Conservation (phyloP, 768 basidiomycete species). For the Trichaptum fuscoviolaceum region DNA sequence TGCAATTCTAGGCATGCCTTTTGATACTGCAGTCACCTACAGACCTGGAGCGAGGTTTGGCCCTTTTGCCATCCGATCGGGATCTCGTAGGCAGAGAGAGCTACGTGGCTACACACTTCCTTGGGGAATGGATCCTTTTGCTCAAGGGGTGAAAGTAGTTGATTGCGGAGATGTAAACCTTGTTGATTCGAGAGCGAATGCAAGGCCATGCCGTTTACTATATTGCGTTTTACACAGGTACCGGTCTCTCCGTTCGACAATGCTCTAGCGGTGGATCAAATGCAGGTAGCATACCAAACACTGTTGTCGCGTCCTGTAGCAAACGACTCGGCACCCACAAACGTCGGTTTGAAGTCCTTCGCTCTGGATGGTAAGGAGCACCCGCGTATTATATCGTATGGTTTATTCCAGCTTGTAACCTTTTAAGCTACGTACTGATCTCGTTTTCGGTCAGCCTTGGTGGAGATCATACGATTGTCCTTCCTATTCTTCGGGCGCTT, state of each 20-base stretch:
- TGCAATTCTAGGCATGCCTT: conserved; percentile 74
- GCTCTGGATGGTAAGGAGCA: conserved; percentile 58
- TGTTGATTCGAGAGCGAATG: not conserved
- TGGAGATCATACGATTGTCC: conserved; percentile 85
- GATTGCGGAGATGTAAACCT: conserved; percentile 81
- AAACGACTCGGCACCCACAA: conserved; percentile 10
- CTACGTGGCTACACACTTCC: conserved; percentile 61
- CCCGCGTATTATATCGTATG: conserved; percentile 66
- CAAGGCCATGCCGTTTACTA: not conserved
- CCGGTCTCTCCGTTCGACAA: conserved; percentile 81
- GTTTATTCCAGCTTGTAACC: not conserved
- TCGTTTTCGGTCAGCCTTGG: conserved; percentile 38
- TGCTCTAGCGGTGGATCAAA: conserved; percentile 76
- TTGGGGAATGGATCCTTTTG: conserved; percentile 69
- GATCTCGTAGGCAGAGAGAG: conserved; percentile 60
- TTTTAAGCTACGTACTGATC: conserved; percentile 20
- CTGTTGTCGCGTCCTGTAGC: conserved; percentile 55
- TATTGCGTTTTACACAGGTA: conserved; percentile 36
- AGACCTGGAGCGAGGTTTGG: conserved; percentile 79
- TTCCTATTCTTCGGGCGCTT: conserved; percentile 79
- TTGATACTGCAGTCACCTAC: conserved; percentile 29
- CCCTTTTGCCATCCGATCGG: conserved; percentile 78
- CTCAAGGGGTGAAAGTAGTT: conserved; percentile 49
- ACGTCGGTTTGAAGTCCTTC: conserved; percentile 24
- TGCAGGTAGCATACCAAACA: conserved; percentile 80